phyloP scores from a whole-genome alignment of 140 eudicot species.

The Oenanthe javanica region DNA sequence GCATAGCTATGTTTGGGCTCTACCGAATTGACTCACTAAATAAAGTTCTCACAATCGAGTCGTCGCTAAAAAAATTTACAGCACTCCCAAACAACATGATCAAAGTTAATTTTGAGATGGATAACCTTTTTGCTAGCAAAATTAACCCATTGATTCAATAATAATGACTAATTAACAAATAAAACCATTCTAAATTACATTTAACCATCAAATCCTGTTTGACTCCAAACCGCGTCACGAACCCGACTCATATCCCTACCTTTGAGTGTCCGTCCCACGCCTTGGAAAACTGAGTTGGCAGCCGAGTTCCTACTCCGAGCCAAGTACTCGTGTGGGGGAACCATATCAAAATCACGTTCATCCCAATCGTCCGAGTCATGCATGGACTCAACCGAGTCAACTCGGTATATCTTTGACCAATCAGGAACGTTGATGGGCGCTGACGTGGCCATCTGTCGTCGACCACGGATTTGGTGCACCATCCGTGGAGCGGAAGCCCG shows the following conservation, averaged over 20 bases:
- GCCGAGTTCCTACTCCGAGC: constrained; percentile 64
- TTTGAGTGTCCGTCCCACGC: constrained; percentile 88
- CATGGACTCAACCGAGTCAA: constrained; percentile 73
- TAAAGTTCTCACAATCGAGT: constrained; percentile 5
- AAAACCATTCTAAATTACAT: not conserved
- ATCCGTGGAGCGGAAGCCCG: constrained; percentile 35
- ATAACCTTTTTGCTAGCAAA: not conserved
- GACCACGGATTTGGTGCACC: constrained; percentile 53
- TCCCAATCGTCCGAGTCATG: constrained; percentile 65
- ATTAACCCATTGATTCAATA: not conserved
- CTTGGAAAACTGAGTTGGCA: constrained; percentile 72
- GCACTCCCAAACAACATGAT: not conserved
- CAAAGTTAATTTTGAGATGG: not conserved
- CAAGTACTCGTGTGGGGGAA: constrained; percentile 78
- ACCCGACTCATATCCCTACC: constrained; percentile 94
- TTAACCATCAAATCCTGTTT: constrained; percentile 86
- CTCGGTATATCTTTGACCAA: constrained; percentile 80
- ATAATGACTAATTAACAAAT: not conserved
- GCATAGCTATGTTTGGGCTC: not conserved
- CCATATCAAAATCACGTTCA: constrained; percentile 40
- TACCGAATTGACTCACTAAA: constrained; percentile 8
- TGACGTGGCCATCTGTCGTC: constrained; percentile 63
- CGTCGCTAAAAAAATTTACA: constrained; percentile 14
- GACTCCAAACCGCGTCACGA: constrained; percentile 96
- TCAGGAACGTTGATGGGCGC: constrained; percentile 91